Evolutionary conservation across 2,329 filamentous ascomycete species (phyloP).

Genomic region (Aureobasidium subglaciale): DNA sequence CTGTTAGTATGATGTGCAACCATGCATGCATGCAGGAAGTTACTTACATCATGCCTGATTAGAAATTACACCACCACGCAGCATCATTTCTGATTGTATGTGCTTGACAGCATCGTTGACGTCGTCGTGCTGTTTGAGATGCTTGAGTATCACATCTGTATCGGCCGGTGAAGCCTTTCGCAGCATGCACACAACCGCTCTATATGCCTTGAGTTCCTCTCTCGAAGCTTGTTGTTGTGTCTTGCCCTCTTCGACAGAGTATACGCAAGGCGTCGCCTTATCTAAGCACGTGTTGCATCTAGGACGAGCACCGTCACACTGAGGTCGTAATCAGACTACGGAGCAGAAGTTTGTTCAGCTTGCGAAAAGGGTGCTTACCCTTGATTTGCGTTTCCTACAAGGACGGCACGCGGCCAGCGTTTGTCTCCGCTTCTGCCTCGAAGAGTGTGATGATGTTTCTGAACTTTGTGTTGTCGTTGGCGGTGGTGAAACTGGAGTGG

Average conservation of each 20-base stretch:
- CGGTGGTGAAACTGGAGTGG: neutral
- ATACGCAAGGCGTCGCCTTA: neutral
- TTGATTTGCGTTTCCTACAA: conserved; percentile 10
- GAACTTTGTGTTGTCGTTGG: neutral
- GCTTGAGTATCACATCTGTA: neutral
- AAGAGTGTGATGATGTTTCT: neutral
- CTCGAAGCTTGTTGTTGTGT: conserved; percentile 12
- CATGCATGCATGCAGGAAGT: neutral
- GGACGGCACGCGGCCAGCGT: conserved; percentile 8
- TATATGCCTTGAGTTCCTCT: conserved; percentile 4
- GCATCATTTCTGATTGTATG: neutral
- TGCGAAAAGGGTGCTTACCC: neutral
- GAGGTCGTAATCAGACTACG: neutral
- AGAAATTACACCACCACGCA: neutral
- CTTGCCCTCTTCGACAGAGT: conserved; percentile 12
- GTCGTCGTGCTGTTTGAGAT: neutral
- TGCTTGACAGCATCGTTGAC: conserved; percentile 2
- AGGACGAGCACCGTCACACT: conserved; percentile 9
- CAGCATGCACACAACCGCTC: neutral
- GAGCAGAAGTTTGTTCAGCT: neutral
- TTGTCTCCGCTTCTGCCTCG: neutral
- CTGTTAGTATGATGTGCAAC: neutral
- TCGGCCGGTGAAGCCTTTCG: neutral
- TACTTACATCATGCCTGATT: neutral
- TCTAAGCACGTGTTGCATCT: neutral